Evolutionary conservation across 352 stramenopile genomes (phyloP).

Genomic region (Phytophthora sp.): DNA sequence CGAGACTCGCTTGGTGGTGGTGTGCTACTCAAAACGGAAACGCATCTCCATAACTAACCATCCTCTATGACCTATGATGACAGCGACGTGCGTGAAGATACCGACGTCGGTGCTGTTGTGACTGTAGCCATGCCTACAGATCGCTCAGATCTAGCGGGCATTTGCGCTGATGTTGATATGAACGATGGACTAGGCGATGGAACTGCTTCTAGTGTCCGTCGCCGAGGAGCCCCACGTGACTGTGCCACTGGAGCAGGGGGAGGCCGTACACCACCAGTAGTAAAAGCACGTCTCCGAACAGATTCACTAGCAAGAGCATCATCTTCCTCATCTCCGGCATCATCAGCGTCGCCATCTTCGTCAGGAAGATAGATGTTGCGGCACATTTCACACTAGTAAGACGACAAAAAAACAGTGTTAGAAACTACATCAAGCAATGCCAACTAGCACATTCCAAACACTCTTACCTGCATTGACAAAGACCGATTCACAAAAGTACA

Average conservation of each 20-base stretch:
- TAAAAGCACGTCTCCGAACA: slow-evolving; percentile 31
- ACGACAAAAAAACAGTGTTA: slow-evolving; percentile 13
- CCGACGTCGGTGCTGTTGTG: slow-evolving; percentile 24
- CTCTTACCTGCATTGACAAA: slow-evolving; percentile 61
- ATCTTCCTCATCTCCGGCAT: slow-evolving; percentile 28
- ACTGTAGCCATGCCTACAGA: slow-evolving; percentile 24
- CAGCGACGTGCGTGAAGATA: slow-evolving; percentile 14
- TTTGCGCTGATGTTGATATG: slow-evolving; percentile 32
- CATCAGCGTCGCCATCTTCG: slow-evolving; percentile 24
- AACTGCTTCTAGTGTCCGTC: slow-evolving; percentile 23
- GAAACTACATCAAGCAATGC: neutral
- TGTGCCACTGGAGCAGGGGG: slow-evolving; percentile 9
- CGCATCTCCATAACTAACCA: slow-evolving; percentile 17
- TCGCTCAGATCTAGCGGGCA: slow-evolving; percentile 20
- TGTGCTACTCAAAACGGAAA: slow-evolving; percentile 18
- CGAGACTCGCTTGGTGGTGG: slow-evolving; percentile 15
- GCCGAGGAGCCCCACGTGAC: slow-evolving; percentile 1
- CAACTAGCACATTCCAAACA: neutral
- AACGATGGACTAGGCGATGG: slow-evolving; percentile 17
- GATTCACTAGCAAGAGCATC: slow-evolving; percentile 10
- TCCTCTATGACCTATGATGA: slow-evolving; percentile 17
- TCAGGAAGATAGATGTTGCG: slow-evolving; percentile 48
- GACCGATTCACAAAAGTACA: slow-evolving; percentile 76
- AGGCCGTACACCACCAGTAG: slow-evolving; percentile 10
- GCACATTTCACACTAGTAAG: slow-evolving; percentile 53